Base-by-base conservation (phyloP, 805 yeast species). In the Candida nanaspora region DNA sequence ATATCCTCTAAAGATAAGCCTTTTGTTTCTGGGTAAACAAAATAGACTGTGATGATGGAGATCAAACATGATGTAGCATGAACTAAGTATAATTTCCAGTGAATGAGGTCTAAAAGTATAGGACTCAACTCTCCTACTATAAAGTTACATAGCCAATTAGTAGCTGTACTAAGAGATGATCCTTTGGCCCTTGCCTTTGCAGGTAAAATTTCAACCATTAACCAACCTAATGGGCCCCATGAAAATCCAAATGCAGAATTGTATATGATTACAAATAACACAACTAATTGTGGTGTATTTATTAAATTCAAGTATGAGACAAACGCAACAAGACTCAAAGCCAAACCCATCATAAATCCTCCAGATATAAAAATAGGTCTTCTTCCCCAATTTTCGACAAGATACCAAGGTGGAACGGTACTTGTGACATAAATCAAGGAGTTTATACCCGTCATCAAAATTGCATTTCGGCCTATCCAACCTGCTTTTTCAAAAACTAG, bases 181-280 rank as follows among this genome's bases (percentile, higher is more conserved):
- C 96, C 95, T 51, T 87, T 84, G 3, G 95, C 86, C 40, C 97
- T 74, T 10, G 87, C 86, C 16, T 81, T 70, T 46, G 85, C 74
- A 0, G 96, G 96, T 41, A 88, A 72, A 37, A 89, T 86, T 62
- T 86, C 96, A 50, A 89, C 86, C 59, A 82, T 79, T 33, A 82
- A 62, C 96, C 96, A 87, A 11, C 95, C 95, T 41, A 88, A 80
- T 3, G 96, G 95, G 9, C 96, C 97, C 95, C 96, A 89, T 41
- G 91, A 80, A 53, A 78, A 79, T 15, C 96, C 96, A 63, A 88
- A 88, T 3, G 80, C 78, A 1, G 94, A 85, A 54, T 86, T 88
- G 66, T 80, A 86, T 14, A 86, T 62, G 40, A 88, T 73, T 15
- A 88, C 95, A 52, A 83, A 77, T 2, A 75, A 53, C 2, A 87